Evolutionary conservation across 2,329 filamentous ascomycete genomes (phyloP).

Genomic region (Colletotrichum coccodes): DNA sequence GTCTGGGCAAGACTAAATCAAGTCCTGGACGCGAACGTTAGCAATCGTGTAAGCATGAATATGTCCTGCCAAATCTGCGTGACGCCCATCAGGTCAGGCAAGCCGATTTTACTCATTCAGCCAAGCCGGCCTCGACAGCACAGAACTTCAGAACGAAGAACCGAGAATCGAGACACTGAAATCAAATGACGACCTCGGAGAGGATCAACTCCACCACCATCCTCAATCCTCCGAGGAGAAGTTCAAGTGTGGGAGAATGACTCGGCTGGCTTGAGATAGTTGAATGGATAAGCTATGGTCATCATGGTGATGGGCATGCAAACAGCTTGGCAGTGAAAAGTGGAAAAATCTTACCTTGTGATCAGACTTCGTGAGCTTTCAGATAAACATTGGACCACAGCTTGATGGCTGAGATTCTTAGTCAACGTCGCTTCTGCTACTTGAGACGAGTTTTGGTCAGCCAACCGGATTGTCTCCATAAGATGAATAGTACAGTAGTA

Average conservation of each 20-base stretch:
- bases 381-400: not conserved
- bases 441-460: not conserved
- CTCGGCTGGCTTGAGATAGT: slow-evolving; percentile 75
- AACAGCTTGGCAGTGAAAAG: not conserved
- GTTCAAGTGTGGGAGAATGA: slow-evolving; percentile 79
- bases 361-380: no score
- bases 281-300: slow-evolving; percentile 82
- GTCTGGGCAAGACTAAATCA: no score
- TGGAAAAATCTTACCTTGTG: not conserved
- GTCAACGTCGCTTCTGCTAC: not conserved
- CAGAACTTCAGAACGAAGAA: slow-evolving; percentile 51
- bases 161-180: slow-evolving; percentile 59
- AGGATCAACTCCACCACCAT: slow-evolving; percentile 79
- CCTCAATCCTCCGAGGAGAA: slow-evolving; percentile 60
- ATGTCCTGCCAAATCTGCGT: not conserved
- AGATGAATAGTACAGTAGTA: not conserved
- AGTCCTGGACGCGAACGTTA: not conserved
- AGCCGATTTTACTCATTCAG: slow-evolving; percentile 76
- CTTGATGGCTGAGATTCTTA: no score
- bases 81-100: slow-evolving; percentile 58
- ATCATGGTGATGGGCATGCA: slow-evolving; percentile 52
- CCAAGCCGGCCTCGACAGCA: slow-evolving; percentile 63
- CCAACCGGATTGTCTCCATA: not conserved
- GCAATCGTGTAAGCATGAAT: not conserved
- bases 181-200: slow-evolving; percentile 63